Conservation (phyloP, 257 asterid genomes). For the Solanum okadae region DNA sequence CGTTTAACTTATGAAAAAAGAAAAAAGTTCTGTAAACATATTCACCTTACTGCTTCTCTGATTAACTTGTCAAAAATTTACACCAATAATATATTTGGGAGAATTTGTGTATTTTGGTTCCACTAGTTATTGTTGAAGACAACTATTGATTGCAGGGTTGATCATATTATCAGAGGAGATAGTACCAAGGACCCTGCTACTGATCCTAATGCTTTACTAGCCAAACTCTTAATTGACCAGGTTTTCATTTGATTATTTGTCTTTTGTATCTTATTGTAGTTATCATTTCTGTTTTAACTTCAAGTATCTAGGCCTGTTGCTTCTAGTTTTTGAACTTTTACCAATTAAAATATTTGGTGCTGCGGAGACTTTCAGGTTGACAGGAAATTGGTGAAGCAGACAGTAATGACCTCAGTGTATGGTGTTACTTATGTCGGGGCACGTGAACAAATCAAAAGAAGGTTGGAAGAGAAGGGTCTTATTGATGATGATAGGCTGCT, state of each 20-base stretch:
- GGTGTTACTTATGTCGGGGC: constrained; percentile 98
- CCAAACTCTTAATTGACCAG: constrained; percentile 77
- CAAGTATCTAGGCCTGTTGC: not conserved
- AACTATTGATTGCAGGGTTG: constrained; percentile 53
- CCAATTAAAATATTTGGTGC: constrained; percentile 13
- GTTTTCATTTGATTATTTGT: constrained; percentile 21
- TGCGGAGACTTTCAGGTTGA: constrained; percentile 60
- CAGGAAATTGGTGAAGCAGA: constrained; percentile 87
- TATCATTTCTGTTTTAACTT: not conserved
- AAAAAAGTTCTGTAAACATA: not conserved
- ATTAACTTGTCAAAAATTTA: not conserved
- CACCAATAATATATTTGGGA: not conserved
- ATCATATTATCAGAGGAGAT: constrained; percentile 64
- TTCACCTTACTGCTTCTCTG: not conserved
- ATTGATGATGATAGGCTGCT: constrained; percentile 69
- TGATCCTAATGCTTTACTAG: constrained; percentile 57
- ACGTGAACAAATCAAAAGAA: constrained; percentile 84
- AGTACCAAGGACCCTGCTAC: constrained; percentile 67
- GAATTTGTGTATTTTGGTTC: not conserved
- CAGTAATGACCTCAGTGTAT: constrained; percentile 97
- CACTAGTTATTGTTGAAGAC: not conserved
- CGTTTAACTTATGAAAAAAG: not conserved
- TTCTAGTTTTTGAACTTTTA: not conserved
- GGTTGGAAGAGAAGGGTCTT: constrained; percentile 85
- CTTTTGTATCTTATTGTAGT: not conserved